Conservation (phyloP, 345 rosid species). For the Acer saccharum region DNA sequence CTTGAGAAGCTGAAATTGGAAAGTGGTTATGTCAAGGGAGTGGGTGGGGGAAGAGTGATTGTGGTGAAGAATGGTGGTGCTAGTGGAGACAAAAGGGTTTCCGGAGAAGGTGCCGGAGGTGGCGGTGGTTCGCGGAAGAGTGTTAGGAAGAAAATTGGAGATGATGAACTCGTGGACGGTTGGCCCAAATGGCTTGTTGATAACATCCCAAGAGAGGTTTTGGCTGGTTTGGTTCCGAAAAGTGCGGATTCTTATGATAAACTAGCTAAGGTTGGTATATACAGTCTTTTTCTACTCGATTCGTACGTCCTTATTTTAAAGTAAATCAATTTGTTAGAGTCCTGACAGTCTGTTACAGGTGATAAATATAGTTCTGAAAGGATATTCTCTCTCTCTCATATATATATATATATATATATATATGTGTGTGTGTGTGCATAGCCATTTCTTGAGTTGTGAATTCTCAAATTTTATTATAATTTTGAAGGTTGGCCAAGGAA, state of each 20-base stretch:
- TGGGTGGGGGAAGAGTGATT: constrained; percentile 4
- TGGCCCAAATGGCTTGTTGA: constrained; percentile 84
- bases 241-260: constrained; percentile 73
- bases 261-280: constrained; percentile 54
- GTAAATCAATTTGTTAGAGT: too few relatives aligned
- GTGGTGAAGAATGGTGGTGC: not conserved
- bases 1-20: constrained; percentile 31
- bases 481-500: constrained; percentile 85
- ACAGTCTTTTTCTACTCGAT: too few relatives aligned
- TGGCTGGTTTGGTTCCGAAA: constrained; percentile 56
- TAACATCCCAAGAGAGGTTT: constrained; percentile 48
- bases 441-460: too few relatives aligned
- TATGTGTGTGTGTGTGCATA: too few relatives aligned
- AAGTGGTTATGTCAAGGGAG: constrained; percentile 28
- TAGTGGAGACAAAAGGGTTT: constrained; percentile 4
- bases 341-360: too few relatives aligned
- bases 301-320: too few relatives aligned
- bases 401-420: too few relatives aligned
- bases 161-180: constrained; percentile 54
- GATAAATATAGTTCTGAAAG: not conserved
- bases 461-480: not conserved
- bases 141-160: constrained; percentile 42
- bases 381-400: not conserved
- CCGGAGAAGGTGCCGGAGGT: constrained; percentile 15
- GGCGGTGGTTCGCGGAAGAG: constrained; percentile 25